A percentile compares a stretch with the other conserved stretches of the same genome.
phyloP scores from a whole-genome alignment of 2,329 filamentous ascomycete species.

The Stagonosporopsis vannaccii region DNA sequence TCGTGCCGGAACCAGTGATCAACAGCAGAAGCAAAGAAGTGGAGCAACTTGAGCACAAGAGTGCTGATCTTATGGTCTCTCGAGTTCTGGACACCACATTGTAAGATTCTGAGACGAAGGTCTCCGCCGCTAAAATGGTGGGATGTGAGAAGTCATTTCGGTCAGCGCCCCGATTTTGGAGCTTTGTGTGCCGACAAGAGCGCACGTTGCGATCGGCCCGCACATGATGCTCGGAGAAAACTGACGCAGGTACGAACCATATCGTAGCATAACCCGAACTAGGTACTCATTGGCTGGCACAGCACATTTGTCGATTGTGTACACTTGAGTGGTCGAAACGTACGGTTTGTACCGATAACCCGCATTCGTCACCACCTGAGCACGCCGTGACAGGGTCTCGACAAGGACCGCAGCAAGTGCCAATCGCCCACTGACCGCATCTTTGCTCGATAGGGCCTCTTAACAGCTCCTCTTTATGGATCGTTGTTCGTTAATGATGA shows the following conservation, averaged over 20 bases:
- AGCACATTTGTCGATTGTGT: background rate
- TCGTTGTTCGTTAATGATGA: background rate
- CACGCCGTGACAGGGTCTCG: background rate
- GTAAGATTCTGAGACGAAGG: conserved; percentile 8
- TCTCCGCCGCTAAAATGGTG: conserved; percentile 7
- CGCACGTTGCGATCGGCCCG: conserved; percentile 13
- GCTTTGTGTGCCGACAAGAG: conserved; percentile 1
- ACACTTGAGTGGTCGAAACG: background rate
- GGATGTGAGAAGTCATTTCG: conserved; percentile 13
- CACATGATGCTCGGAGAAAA: conserved; percentile 1
- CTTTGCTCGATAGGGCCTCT: background rate
- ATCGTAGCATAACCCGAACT: background rate
- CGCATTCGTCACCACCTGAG: background rate
- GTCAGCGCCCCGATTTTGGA: conserved; percentile 11
- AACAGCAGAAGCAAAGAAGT: conserved; percentile 2
- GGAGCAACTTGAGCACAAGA: conserved; percentile 5
- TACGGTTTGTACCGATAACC: background rate
- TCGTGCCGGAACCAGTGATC: conserved; percentile 22
- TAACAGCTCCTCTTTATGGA: background rate
- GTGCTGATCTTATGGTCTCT: conserved; percentile 12
- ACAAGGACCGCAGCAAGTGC: background rate
- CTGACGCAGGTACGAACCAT: conserved; percentile 18
- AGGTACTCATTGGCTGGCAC: background rate
- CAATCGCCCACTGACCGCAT: background rate
- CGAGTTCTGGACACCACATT: conserved; percentile 11